Evolutionary conservation across 108 stramenopile species (phyloP).

Genomic region (Schizochytrium sp.): DNA sequence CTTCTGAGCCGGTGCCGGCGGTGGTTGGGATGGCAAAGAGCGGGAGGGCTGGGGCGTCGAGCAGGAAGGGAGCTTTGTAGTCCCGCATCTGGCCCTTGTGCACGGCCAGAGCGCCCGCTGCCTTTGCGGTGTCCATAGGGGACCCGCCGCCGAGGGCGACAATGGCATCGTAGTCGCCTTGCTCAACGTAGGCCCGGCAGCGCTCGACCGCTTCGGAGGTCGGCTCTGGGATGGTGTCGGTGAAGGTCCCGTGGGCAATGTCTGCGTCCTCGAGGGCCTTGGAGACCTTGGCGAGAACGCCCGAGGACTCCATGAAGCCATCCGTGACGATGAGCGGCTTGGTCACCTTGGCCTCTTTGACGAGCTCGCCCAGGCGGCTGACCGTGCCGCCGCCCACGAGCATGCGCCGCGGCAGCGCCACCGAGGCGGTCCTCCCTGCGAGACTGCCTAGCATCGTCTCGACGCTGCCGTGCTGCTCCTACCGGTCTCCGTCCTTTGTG

Average conservation of each 20-base stretch:
- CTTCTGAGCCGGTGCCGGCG: conserved; percentile 56
- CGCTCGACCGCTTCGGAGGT: neutral
- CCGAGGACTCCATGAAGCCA: neutral
- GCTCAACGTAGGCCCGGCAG: neutral
- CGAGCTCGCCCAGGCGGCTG: neutral
- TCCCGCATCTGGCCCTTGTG: conserved; percentile 6
- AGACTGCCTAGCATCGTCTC: neutral
- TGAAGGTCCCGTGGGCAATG: neutral
- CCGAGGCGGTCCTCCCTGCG: neutral
- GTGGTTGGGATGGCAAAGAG: conserved; percentile 58
- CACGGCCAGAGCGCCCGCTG: conserved; percentile 27
- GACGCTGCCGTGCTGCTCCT: too few relatives aligned
- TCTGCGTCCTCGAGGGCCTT: neutral
- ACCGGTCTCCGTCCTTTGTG: too few relatives aligned
- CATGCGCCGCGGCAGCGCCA: conserved; percentile 17
- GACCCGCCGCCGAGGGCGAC: conserved; percentile 59
- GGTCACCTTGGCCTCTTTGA: neutral
- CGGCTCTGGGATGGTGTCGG: conserved; percentile 5
- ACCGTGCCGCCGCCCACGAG: neutral
- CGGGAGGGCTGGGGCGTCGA: conserved; percentile 35
- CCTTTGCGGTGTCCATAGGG: conserved; percentile 59
- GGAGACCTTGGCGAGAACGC: neutral
- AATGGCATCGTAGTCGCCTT: neutral
- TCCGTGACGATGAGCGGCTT: neutral
- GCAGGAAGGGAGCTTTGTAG: neutral